Percentiles rank a stretch among this genome's conserved stretches.
Evolutionary conservation across 2,329 filamentous ascomycete species (phyloP).

Genomic region (Aspergillus sp.): DNA sequence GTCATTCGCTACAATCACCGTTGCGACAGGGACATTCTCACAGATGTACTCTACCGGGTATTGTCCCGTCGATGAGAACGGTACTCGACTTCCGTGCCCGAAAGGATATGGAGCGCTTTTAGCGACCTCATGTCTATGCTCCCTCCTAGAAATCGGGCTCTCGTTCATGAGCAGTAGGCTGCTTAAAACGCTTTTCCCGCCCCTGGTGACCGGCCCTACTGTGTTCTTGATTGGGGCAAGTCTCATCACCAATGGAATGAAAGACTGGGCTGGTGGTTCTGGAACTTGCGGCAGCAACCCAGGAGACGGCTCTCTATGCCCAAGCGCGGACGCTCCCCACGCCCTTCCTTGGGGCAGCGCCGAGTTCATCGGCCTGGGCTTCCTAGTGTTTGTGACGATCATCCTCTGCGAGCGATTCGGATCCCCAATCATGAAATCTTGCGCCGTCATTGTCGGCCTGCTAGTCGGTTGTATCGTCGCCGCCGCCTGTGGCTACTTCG

Average conservation of each 20-base stretch:
- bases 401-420: slow-evolving; percentile 72
- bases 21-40: slow-evolving; percentile 63
- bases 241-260: slow-evolving; percentile 65
- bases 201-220: slow-evolving; percentile 70
- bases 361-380: slow-evolving; percentile 69
- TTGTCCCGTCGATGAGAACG: slow-evolving; percentile 61
- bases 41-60: slow-evolving; percentile 70
- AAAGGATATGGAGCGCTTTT: slow-evolving; percentile 69
- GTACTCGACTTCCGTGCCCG: slow-evolving; percentile 65
- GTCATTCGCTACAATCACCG: slow-evolving; percentile 69
- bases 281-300: slow-evolving; percentile 51
- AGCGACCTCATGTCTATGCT: slow-evolving; percentile 57
- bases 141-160: slow-evolving; percentile 64
- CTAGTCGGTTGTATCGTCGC: slow-evolving; percentile 71
- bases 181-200: slow-evolving; percentile 68
- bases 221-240: slow-evolving; percentile 70
- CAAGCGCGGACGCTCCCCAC: slow-evolving; percentile 61
- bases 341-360: slow-evolving; percentile 66
- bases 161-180: slow-evolving; percentile 66
- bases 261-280: slow-evolving; percentile 70
- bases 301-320: slow-evolving; percentile 61
- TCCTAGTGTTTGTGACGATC: slow-evolving; percentile 69
- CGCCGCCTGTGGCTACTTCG: slow-evolving; percentile 69
- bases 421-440: slow-evolving; percentile 71
- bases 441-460: slow-evolving; percentile 67